A percentile compares a stretch with the other conserved stretches of the same genome.
Conservation (phyloP, 495 filamentous ascomycete species). For the Xylaria telfairii region DNA sequence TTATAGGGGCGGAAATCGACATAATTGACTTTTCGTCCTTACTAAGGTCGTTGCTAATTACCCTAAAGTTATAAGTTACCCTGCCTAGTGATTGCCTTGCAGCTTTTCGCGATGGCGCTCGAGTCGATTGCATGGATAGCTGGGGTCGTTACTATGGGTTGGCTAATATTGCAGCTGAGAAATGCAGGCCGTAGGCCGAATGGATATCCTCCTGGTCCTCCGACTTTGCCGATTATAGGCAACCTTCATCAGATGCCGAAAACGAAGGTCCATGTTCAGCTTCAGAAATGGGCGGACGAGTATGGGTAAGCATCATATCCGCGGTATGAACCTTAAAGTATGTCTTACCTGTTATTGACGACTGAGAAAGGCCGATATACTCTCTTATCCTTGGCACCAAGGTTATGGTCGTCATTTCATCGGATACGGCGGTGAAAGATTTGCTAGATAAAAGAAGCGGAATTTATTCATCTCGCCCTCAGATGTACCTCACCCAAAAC, state of each 20-base stretch:
- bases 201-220: not conserved
- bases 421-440: not conserved
- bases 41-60: not conserved
- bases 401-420: not conserved
- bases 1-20: not conserved
- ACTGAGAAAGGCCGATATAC: not conserved
- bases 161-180: not conserved
- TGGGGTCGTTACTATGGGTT: not conserved
- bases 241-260: constrained; percentile 2
- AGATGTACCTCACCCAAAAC: not conserved
- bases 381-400: not conserved
- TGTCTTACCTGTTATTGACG: not conserved
- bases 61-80: not conserved
- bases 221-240: not conserved
- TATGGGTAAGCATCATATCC: not conserved
- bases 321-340: not conserved
- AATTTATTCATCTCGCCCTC: not conserved
- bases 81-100: not conserved
- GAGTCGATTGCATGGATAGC: not conserved
- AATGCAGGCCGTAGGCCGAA: not conserved
- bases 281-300: not conserved
- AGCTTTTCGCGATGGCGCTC: not conserved
- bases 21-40: not conserved
- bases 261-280: not conserved
- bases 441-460: not conserved